A percentile compares a stretch with the other conserved stretches of the same genome.
Conservation (phyloP, 257 asterid species). For the Oldenlandia corymbosa region DNA sequence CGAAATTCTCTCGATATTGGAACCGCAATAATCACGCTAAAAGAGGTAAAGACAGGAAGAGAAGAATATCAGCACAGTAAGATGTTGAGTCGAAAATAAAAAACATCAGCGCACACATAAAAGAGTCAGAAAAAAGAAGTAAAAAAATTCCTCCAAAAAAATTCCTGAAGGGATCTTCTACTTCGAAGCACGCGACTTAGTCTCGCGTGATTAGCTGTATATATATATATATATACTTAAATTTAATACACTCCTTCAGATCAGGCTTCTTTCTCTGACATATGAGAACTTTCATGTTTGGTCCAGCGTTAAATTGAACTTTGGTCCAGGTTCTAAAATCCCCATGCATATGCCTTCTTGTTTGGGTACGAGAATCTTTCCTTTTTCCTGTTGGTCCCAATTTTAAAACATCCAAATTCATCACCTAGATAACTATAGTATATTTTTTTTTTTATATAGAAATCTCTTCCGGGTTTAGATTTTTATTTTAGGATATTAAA, state of each 20-base stretch:
- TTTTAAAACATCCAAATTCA: no score
- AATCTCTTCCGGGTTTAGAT: no score
- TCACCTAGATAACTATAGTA: no score
- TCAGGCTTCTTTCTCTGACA: slow-evolving; percentile 37
- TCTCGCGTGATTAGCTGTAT: slow-evolving; percentile 13
- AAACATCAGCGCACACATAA: no score
- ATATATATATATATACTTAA: neutral
- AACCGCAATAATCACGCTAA: slow-evolving; percentile 45
- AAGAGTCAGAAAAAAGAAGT: no score
- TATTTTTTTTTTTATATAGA: no score
- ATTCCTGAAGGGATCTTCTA: no score
- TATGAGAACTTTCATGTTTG: slow-evolving; percentile 21
- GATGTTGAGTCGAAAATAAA: slow-evolving; percentile 24
- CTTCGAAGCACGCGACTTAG: slow-evolving; percentile 18
- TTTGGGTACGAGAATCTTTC: neutral
- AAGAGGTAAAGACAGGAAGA: slow-evolving; percentile 17
- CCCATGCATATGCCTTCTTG: no score
- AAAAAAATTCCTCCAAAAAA: no score
- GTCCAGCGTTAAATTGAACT: slow-evolving; percentile 11
- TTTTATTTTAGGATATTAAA: no score
- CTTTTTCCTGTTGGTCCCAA: no score
- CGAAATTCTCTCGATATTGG: slow-evolving; percentile 36
- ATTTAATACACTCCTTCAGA: no score
- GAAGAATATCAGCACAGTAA: neutral
- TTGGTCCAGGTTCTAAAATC: slow-evolving; percentile 11